Percentiles rank a stretch among this genome's conserved stretches.
Evolutionary conservation across 129 eudicot genomes (phyloP).

Genomic region (Saposhnikovia divaricata): DNA sequence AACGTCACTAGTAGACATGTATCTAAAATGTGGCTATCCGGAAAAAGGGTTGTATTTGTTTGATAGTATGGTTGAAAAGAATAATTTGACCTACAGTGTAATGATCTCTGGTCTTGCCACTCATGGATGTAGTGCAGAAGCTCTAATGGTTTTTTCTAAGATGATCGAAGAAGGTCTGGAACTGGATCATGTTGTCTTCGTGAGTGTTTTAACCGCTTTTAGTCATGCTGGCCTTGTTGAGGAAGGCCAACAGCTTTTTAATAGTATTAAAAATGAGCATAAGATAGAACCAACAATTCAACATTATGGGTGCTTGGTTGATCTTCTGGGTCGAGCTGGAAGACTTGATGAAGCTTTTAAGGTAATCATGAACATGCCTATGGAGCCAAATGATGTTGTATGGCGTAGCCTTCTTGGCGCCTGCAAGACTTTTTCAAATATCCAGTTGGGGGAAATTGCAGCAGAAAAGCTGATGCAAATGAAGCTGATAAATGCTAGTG

Average conservation of each 20-base stretch:
- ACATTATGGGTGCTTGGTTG: constrained; percentile 51
- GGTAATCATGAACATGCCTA: constrained; percentile 38
- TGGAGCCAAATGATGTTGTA: constrained; percentile 40
- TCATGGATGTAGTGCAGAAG: constrained; percentile 35
- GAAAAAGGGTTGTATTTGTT: constrained; percentile 29
- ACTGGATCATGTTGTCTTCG: constrained; percentile 40
- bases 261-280: constrained; percentile 34
- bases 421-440: constrained; percentile 26
- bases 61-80: constrained; percentile 30
- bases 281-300: constrained; percentile 37
- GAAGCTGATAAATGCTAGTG: constrained; percentile 16
- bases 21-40: constrained; percentile 40
- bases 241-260: constrained; percentile 31
- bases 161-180: constrained; percentile 33
- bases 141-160: constrained; percentile 26
- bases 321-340: constrained; percentile 45
- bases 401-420: constrained; percentile 43
- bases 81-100: constrained; percentile 38
- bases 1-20: constrained; percentile 41
- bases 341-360: constrained; percentile 36
- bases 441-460: constrained; percentile 32
- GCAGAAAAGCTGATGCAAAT: constrained; percentile 21
- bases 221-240: constrained; percentile 32
- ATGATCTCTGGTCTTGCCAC: constrained; percentile 44
- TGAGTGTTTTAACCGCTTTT: constrained; percentile 43